Evolutionary conservation across 768 basidiomycete genomes (phyloP), one percentile per base, ranked within the genome.

Genomic region (Pleurotus ostreatus): DNA sequence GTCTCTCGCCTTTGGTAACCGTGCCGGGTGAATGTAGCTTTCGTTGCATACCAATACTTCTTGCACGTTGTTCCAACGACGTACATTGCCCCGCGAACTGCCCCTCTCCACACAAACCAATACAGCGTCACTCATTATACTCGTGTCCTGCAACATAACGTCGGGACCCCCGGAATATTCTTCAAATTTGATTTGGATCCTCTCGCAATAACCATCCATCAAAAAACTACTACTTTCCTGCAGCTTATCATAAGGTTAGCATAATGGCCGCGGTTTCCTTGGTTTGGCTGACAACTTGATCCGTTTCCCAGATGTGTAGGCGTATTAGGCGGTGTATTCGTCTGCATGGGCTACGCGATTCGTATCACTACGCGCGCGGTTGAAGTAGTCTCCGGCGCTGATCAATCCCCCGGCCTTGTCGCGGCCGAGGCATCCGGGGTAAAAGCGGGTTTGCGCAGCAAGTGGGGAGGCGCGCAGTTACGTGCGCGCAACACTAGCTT

Each of bases 111-210:
- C 40, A 94, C 92, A 2, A 81, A 90, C 65, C 92, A 96, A 69
- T 98, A 98, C 73, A 92, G 91, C 46, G 96, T 98, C 4, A 98
- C 93, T 0, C 93, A 97, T 71, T 96, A 98, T 62, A 85, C 82
- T 1, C 84, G 91, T 26, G 78, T 81, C 15, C 74, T 97, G 2
- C 74, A 83, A 16, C 89, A 92, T 65, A 83, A 90, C 60, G 72
- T 76, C 13, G 92, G 90, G 5, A 87, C 92, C 0, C 96, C 96
- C 0, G 95, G 92, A 13, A 96, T 98, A 67, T 98, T 96, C 78
- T 97, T 98, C 87, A 97, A 98, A 71, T 98, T 93, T 68, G 95
- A 99, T 57, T 73, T 98, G 38, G 96, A 99, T 66, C 94, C 95
- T 0, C 80, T 98, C 71, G 77, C 82, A 20, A 78, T 98, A 57